Base-by-base conservation (phyloP, 495 filamentous ascomycete species). In the Trichoderma asperelloides region DNA sequence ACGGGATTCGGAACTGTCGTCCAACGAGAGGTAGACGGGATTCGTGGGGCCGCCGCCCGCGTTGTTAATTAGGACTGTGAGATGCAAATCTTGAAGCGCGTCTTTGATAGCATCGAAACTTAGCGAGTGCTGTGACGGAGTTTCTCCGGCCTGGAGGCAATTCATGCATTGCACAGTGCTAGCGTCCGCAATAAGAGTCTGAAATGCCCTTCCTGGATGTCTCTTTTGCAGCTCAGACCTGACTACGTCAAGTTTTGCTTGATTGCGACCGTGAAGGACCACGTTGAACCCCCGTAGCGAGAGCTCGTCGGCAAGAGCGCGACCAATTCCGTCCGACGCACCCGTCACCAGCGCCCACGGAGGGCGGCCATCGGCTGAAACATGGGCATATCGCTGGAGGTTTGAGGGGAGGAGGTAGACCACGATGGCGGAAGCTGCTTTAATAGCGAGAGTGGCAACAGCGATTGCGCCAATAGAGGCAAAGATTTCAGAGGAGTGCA, bases 261-360 rank as follows among this genome's bases (percentile, higher is more conserved):
- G 62, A 65, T 82, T 85, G 33, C 84, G 80, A 18, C 85, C 85
- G 71, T 87, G 84, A 9, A 88, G 67, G 6, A 86, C 73, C 18
- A 87, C 80, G 68, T 85, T 85, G 78, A 88, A 88, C 28, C 85
- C 85, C 16, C 73, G 70, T 0, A 47, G 57, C n/a, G 81, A 82
- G 60, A 87, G 78, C 67, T 85, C 82, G 41, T 80, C 70, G 18
- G 75, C 73, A 55, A 86, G 76, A 0, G 74, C 76, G 43, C 77
- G 77, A n/a, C 87, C 87, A 41, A 89, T 87, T 4, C 86, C 87
- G 60, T 84, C 84, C 47, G 77, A 84, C 12, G 84, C 78, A 16
- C 87, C 87, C 0, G 87, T 88, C 9, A 88, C 78, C 9, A 88
- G 73, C 6, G 85, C 87, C 85, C 85, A 88, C 4, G 80, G 69